Evolutionary conservation across 805 yeast species (phyloP), one percentile per base, ranked within the genome.

Genomic region (Ogataea trehalophila): DNA sequence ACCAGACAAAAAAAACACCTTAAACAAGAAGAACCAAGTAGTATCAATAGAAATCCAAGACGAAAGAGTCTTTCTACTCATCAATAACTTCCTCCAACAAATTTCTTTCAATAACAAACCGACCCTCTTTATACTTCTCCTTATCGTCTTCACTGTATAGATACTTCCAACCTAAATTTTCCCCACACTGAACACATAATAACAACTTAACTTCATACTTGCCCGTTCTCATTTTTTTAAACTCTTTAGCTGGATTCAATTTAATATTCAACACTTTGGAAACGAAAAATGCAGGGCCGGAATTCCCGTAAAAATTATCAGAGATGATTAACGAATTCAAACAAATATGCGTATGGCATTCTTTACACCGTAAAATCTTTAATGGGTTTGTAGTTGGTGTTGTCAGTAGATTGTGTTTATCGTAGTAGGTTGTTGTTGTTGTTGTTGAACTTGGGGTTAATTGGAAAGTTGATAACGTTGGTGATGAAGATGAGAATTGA

Each of bases 311-410:
- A 44, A 67, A 67, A 44, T 66, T 64, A 41, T 57, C 65, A 5
- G 68, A 63, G n/a, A 66, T 57, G 14, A 66, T 50, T 17, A 62
- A 49, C 3, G 63, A 53, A 15, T 53, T 51, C 20, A 55, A 50
- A 43, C 66, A 65, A 23, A 67, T 65, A 51, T 67, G 70, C 18
- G 59, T 63, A 50, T 66, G 68, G 41, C 71, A 67, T 16, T 57
- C 46, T 39, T 58, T 55, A 46, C 71, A 67, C 23, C 69, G 49
- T 37, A 62, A 54, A n/a, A 63, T 49, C 15, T 49, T 51, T 18
- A 49, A 37, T 13, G 39, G 39, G 16, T 34, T 41, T 20, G 31
- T 26, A 3, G 44, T 15, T 6, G 38, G 44, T 6, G 44, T 35
- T 41, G 31, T 42, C 17, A 41, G 35, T 29, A 39, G 15, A 4